Evolutionary conservation across 306 rosid genomes (phyloP).

Genomic region (Dicorynia guianensis): DNA sequence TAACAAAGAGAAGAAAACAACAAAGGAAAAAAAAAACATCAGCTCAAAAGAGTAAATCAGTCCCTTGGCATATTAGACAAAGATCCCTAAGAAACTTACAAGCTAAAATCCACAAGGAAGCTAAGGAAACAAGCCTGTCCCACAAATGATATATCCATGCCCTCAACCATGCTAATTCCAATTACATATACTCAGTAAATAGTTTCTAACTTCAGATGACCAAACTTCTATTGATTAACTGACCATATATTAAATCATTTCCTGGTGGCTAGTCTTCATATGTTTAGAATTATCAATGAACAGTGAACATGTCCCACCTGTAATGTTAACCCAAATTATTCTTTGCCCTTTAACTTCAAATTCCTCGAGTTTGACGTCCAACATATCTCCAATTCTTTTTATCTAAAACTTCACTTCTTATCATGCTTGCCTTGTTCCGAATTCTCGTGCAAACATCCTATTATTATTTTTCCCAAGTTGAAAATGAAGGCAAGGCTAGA

Average conservation of each 20-base stretch:
- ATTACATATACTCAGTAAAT: conserved; percentile 8
- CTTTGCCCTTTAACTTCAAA: background rate
- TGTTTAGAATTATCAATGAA: conserved; percentile 22
- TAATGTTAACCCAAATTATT: background rate
- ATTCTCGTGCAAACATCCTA: too few relatives aligned
- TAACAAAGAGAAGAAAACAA: too few relatives aligned
- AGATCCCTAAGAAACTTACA: too few relatives aligned
- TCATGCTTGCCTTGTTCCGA: too few relatives aligned
- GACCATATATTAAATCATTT: background rate
- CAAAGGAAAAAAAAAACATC: too few relatives aligned
- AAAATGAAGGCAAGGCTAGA: background rate
- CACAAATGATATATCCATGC: too few relatives aligned
- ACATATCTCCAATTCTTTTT: too few relatives aligned
- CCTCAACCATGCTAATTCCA: conserved; percentile 15
- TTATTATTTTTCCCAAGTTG: background rate
- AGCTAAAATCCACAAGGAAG: too few relatives aligned
- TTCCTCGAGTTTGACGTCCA: background rate
- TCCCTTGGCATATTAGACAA: too few relatives aligned
- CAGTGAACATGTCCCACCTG: conserved; percentile 18
- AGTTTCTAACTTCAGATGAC: conserved; percentile 23
- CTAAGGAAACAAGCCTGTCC: too few relatives aligned
- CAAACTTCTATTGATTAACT: conserved; percentile 3
- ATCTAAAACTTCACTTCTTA: too few relatives aligned
- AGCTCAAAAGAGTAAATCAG: too few relatives aligned
- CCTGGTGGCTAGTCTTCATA: background rate